phyloP scores from a whole-genome alignment of 139 green algal genomes.

The Coelastrella sp. region DNA sequence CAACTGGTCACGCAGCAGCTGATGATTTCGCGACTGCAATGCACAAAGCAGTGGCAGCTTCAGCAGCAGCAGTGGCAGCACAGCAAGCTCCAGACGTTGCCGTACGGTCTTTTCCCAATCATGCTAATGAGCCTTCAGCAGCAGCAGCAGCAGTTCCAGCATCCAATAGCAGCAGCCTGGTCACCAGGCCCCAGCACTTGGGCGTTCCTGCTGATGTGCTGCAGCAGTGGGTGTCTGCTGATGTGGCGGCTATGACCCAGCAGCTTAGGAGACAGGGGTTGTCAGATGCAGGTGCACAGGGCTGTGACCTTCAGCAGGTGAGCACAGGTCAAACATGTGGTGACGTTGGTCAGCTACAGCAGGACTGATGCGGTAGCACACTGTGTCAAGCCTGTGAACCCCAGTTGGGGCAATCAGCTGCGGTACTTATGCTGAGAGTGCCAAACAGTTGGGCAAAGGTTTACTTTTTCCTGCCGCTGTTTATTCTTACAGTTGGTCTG shows the following conservation, averaged over 20 bases:
- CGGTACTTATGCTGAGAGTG: background rate
- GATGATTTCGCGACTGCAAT: no score
- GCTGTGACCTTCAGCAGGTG: background rate
- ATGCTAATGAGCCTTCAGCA: background rate
- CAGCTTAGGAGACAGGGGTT: background rate
- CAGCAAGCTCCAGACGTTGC: no score
- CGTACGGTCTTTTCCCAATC: no score
- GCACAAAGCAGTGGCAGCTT: background rate
- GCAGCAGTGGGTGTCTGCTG: conserved; percentile 32
- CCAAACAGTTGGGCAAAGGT: no score
- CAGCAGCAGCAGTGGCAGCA: background rate
- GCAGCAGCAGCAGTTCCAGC: conserved; percentile 18
- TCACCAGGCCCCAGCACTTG: background rate
- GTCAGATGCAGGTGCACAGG: background rate
- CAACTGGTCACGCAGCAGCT: no score
- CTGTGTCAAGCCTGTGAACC: no score
- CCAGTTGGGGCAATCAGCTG: background rate
- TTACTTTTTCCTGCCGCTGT: no score
- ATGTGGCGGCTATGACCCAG: conserved; percentile 24
- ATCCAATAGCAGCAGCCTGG: conserved; percentile 28
- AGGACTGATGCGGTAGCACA: background rate
- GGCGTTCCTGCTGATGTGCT: background rate
- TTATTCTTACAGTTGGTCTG: conserved; percentile 1
- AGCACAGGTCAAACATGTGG: background rate
- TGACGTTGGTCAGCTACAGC: background rate